These are phyloP conservation scores for Pseudogymnoascus sp. DNA, from an alignment of 2,329 filamentous ascomycete species.

Conservation along the genomic window DNA sequence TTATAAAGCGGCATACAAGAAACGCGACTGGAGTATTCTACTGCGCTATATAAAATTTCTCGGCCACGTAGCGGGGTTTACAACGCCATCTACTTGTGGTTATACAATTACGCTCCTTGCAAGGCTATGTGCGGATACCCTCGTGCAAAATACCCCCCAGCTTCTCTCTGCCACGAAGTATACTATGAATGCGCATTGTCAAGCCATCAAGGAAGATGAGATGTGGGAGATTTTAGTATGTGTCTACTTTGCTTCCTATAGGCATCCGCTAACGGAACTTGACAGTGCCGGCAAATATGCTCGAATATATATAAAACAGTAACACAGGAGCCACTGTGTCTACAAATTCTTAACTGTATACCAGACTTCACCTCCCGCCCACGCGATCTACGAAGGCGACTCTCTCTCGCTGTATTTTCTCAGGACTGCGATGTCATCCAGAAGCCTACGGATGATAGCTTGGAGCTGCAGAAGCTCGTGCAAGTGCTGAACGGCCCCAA, in stretches of 20 bases:
- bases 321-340: conserved; percentile 43
- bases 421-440: conserved; percentile 37
- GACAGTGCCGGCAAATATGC: conserved; percentile 43
- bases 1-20: neutral
- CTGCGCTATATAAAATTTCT: conserved; percentile 22
- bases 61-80: conserved; percentile 21
- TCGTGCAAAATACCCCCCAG: conserved; percentile 39
- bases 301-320: conserved; percentile 41
- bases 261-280: conserved; percentile 12
- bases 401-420: conserved; percentile 60
- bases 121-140: conserved; percentile 47
- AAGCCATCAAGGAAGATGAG: conserved; percentile 32
- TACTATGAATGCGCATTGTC: conserved; percentile 38
- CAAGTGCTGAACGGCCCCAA: conserved; percentile 39
- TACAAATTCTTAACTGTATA: conserved; percentile 51
- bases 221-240: conserved; percentile 29
- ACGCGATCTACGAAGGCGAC: conserved; percentile 55
- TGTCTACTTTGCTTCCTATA: neutral
- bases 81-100: conserved; percentile 18
- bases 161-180: conserved; percentile 35
- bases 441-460: conserved; percentile 34
- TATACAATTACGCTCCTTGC: conserved; percentile 42
- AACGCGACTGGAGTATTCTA: conserved; percentile 23
- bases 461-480: conserved; percentile 36
- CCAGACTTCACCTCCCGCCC: conserved; percentile 43